Base-by-base conservation (phyloP, 1,284 basidiomycete species). In the Microstroma glucosiphilum region DNA sequence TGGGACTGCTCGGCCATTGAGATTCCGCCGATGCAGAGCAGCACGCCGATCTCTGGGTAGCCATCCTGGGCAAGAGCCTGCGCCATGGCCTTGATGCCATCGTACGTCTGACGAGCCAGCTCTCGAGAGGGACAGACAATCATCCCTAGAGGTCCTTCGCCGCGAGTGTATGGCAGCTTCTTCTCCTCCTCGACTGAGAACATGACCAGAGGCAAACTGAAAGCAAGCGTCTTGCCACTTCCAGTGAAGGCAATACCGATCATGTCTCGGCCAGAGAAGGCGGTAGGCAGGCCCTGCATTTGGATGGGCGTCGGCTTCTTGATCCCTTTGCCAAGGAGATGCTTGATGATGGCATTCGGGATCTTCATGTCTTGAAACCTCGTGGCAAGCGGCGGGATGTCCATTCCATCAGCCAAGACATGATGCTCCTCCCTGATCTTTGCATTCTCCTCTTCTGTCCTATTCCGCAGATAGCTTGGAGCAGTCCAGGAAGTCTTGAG, bases 311-410 rank as follows among this genome's bases (percentile, higher is more conserved):
- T 93, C 0, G 96, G 96, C 40, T 82, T 84, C 26, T 85, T 83
- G 76, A 99, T 98, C 55, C 89, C 88, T 58, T 78, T 76, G 41
- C 85, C 84, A 76, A 87, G 87, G 55, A 99, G 84, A 78, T 89
- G 88, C 26, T 61, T 56, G 40, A 98, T 82, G 25, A 98, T 85
- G 7, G 88, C 85, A 41, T 85, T 83, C 1, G 94, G 96, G 9
- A 99, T 87, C 83, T 96, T 97, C 96, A 99, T 99, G 79, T 98
- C 96, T 87, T 51, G 43, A 80, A 98, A 98, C 71, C 90, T 86
- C 65, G 91, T 87, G 60, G 97, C 96, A 1, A 93, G 90, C 21
- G 92, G 92, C 6, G 94, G 93, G n/a, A 96, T 83, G 72, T 92
- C 85, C 62, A 92, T 86, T 4, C 94, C 94, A 71, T 96, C 91